Conservation (phyloP, 2,329 filamentous ascomycete species). For the Cordyceps sp. region DNA sequence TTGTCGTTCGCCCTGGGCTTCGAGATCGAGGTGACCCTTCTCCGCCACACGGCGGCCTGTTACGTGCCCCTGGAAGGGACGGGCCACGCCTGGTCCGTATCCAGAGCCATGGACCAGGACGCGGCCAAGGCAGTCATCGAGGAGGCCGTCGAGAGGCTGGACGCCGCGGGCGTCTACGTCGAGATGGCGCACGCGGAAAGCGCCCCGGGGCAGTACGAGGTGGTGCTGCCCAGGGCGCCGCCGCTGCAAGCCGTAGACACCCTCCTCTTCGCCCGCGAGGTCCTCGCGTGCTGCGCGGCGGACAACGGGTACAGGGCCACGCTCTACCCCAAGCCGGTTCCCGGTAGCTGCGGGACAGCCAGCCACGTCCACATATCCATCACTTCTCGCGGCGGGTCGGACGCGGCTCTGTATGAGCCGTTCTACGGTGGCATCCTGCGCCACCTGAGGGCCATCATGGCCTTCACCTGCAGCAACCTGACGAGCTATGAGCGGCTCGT, state of each 20-base stretch:
- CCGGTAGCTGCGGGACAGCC: slow-evolving; percentile 41
- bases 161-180: slow-evolving; percentile 44
- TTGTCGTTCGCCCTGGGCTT: slow-evolving; percentile 56
- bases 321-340: slow-evolving; percentile 55
- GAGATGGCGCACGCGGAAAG: slow-evolving; percentile 64
- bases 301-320: slow-evolving; percentile 49
- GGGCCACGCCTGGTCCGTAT: slow-evolving; percentile 52
- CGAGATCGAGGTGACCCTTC: slow-evolving; percentile 65
- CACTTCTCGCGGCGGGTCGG: slow-evolving; percentile 22
- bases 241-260: slow-evolving; percentile 55
- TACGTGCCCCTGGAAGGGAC: slow-evolving; percentile 31
- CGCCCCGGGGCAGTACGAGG: slow-evolving; percentile 60
- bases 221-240: slow-evolving; percentile 46
- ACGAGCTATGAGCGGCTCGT: slow-evolving; percentile 52
- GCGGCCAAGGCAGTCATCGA: slow-evolving; percentile 40
- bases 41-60: slow-evolving; percentile 27
- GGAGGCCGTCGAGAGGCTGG: slow-evolving; percentile 40
- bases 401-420: slow-evolving; percentile 31
- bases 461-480: slow-evolving; percentile 50
- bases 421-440: slow-evolving; percentile 60
- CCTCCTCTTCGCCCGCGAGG: slow-evolving; percentile 53
- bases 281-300: slow-evolving; percentile 48
- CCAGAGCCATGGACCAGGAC: slow-evolving; percentile 41
- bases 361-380: slow-evolving; percentile 58
- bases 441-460: slow-evolving; percentile 48